Base-by-base conservation (phyloP, 768 basidiomycete genomes). In the Kwoniella pini region DNA sequence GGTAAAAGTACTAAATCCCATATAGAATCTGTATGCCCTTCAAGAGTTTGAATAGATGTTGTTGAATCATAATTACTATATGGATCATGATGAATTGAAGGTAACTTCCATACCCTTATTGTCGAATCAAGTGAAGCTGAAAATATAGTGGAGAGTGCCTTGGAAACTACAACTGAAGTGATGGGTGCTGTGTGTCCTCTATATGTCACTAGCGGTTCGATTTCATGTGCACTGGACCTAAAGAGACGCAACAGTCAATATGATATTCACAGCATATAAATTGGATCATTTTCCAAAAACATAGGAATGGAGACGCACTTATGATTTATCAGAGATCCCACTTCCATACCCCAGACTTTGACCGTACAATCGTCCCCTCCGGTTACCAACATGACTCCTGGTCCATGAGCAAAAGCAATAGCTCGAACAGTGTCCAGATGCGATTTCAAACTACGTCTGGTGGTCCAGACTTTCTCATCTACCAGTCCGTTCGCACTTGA, bases 281-380 rank as follows among this genome's bases (percentile, higher is more conserved):
- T 15, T 7, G 15, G 33, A 36, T 36, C 33, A 15, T 21, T 19
- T 36, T 43, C 21, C 28, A 11, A 26, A 33, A 2, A 36, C 28
- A 43, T 19, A 24, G 12, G 27, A 31, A 50, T 21, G 28, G n/a
- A 51, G 10, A 85, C 90, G 76, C 80, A 93, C 91, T 84, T 84
- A 57, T 86, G 86, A 42, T 88, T 88, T 28, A 90, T 83, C 60
- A 93, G 81, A 67, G 85, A 83, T 39, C 85, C 81, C 15, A 88
- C 84, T 66, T 95, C 90, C 81, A 91, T 84, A 57, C 90, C 84
- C 96, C 96, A 99, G 53, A 97, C 85, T 79, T 99, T 99, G 55
- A 98, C 87, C 6, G 91, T 93, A 75, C 86, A 90, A 75, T 99
- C 96, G 75, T 97, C 95, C 27, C 93, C 91, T 22, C 88, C 96